These are phyloP conservation scores for Poa annua DNA, from an alignment of 176 grass and related monocot species.

Conservation along the genomic window DNA sequence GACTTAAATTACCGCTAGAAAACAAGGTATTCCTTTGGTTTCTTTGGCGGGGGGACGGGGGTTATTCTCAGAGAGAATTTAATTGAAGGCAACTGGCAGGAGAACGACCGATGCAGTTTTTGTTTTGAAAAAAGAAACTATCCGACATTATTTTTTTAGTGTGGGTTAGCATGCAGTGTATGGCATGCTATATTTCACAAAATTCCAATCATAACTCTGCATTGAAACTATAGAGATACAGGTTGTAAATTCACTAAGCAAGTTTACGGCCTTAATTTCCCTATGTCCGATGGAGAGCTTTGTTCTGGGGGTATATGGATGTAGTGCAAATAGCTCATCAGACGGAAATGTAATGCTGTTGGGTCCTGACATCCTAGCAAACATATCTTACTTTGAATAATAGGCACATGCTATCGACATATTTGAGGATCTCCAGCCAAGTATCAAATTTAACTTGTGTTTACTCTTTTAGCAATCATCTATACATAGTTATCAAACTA, in stretches of 20 bases:
- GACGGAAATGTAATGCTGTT: neutral
- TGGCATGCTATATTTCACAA: neutral
- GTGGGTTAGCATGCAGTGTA: neutral
- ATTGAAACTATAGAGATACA: constrained; percentile 9
- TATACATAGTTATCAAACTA: neutral
- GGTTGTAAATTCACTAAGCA: constrained; percentile 23
- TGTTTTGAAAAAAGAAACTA: neutral
- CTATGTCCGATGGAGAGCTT: neutral
- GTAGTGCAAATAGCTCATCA: constrained; percentile 15
- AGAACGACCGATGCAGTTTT: neutral
- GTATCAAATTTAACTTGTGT: neutral
- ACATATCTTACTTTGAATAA: constrained; percentile 16
- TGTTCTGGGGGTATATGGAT: neutral
- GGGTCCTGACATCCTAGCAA: neutral
- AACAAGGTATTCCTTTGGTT: neutral
- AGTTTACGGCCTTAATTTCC: neutral
- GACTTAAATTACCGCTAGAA: neutral
- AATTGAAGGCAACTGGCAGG: neutral
- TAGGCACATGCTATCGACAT: neutral
- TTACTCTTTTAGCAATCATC: neutral
- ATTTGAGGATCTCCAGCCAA: constrained; percentile 19
- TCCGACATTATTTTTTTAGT: neutral
- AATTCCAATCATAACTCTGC: constrained; percentile 18
- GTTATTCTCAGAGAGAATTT: neutral
- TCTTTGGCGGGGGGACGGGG: neutral